phyloP scores from a whole-genome alignment of 306 rosid species.

The Ochetophila trinervis region DNA sequence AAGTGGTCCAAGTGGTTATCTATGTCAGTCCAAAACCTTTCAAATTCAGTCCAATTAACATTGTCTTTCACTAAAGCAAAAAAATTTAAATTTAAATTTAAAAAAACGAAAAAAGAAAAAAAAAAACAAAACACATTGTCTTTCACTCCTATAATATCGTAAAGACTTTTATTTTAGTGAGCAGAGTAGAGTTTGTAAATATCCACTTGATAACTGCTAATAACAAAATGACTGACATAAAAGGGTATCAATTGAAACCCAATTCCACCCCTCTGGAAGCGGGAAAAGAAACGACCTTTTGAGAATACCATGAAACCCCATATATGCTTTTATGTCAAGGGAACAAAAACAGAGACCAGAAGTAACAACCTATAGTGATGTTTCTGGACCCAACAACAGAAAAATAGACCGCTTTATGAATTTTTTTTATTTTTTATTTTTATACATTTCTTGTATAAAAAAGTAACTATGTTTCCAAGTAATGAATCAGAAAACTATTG shows the following conservation, averaged over 20 bases:
- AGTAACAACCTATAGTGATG: slow-evolving; percentile 3
- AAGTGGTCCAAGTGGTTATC: neutral
- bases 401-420: neutral
- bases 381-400: slow-evolving; percentile 2
- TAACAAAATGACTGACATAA: no score
- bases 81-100: no score
- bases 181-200: neutral
- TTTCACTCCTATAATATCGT: neutral
- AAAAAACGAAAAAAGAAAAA: no score
- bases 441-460: neutral
- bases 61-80: no score
- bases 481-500: neutral
- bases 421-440: no score
- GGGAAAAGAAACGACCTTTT: no score
- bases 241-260: neutral
- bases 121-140: no score
- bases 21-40: neutral
- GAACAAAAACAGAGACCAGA: slow-evolving; percentile 3
- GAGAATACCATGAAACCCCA: neutral
- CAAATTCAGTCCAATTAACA: neutral
- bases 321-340: neutral
- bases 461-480: neutral
- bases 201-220: no score
- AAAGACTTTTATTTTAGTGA: neutral
- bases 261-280: neutral